phyloP scores from a whole-genome alignment of 1,284 basidiomycete species.

The Sanguinoderma infundibulare region DNA sequence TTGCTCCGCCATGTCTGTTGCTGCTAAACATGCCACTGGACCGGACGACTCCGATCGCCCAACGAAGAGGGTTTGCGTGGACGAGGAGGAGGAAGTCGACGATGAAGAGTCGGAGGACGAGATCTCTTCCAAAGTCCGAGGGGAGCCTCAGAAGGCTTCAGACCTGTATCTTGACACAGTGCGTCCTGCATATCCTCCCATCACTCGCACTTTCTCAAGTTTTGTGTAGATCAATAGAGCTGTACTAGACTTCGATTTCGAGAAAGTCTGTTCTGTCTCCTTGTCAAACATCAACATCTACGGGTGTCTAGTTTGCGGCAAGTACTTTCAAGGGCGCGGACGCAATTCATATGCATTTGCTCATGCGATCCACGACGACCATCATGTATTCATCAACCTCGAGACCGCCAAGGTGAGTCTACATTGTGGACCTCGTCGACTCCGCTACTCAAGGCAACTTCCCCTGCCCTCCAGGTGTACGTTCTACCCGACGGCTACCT shows the following conservation, averaged over 20 bases:
- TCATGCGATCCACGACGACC: constrained; percentile 97
- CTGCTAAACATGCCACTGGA: constrained; percentile 8
- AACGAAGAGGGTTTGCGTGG: constrained; percentile 30
- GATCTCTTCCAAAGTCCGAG: constrained; percentile 36
- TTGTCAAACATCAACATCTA: constrained; percentile 97
- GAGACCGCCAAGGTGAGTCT: constrained; percentile 82
- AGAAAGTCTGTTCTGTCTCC: constrained; percentile 97
- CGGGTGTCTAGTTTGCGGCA: constrained; percentile 97
- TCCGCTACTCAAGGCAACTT: constrained; percentile 17
- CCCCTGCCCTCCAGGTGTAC: constrained; percentile 71
- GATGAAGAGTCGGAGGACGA: constrained; percentile 60
- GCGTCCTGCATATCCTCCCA: constrained; percentile 33
- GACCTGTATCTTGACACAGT: constrained; percentile 98
- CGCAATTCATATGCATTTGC: constrained; percentile 93
- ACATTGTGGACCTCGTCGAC: constrained; percentile 2
- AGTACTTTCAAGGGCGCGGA: constrained; percentile 98
- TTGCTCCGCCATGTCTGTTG: constrained; percentile 10
- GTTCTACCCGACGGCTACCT: constrained; percentile 97
- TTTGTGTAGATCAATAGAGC: constrained; percentile 74
- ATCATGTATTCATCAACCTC: constrained; percentile 98
- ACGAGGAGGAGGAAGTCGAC: constrained; percentile 43
- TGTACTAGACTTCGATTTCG: constrained; percentile 97
- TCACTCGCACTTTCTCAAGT: not conserved
- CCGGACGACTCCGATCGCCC: constrained; percentile 27
- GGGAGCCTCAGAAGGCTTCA: constrained; percentile 61